Evolutionary conservation across 306 rosid genomes (phyloP), one percentile per base, ranked within the genome.

Genomic region (Gleditsia sinensis): DNA sequence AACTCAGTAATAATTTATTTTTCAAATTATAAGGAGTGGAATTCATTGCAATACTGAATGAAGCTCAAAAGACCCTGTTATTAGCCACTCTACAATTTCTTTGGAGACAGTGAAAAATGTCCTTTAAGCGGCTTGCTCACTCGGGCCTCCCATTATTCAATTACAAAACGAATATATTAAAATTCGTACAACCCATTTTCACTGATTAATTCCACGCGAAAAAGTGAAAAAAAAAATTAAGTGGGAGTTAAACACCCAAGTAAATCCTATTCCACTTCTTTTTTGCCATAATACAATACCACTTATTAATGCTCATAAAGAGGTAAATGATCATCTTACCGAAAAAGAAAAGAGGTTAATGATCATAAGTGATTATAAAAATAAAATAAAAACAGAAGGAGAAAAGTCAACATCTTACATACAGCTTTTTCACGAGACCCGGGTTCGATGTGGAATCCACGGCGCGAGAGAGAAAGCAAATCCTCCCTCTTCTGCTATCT

Each of bases 381-480:
- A 3, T 7, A 27, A 7, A 1, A 34, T 32, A 71, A 53, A 28
- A 2, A 16, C n/a, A n/a, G n/a, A n/a, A n/a, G n/a, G n/a, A 28
- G 33, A 72, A 27, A 63, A 9, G 36, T 1, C 6, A 1, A 43
- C 12, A 40, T 1, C 88, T 90, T 81, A 91, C 98, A 49, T 81
- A 93, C 98, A 48, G 97, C 98, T 84, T 88, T 86, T 83, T 91
- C 95, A 57, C 98, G 98, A 40, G 87, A 20, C 7, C 96, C 97
- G 6, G 88, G 92, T 72, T 87, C 87, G 80, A 86, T 48, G 71
- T 94, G 98, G 77, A 71, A 87, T 80, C 81, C 85, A 66, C 97
- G 97, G 70, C 95, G 90, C 33, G 87, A 50, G 37, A 66, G 79
- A 33, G 90, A 80, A 32, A 77, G 61, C 36, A 77, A 81, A 72